Conservation (phyloP, 371 early-diverging fungal genomes). For the Mortierella sp. region DNA sequence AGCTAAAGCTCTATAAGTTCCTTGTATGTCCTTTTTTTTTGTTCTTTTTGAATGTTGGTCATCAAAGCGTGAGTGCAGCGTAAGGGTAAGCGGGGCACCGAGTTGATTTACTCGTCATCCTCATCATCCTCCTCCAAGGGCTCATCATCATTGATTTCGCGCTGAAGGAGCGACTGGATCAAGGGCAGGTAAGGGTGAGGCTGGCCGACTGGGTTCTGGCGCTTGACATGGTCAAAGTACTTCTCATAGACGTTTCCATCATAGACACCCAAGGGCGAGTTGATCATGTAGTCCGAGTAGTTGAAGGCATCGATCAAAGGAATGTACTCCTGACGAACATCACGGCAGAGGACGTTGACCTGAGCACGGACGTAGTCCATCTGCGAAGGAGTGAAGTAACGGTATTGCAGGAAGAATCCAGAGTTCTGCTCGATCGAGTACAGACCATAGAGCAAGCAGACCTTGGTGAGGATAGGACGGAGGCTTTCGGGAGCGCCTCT, state of each 20-base stretch:
- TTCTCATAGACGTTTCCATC: conserved; percentile 91
- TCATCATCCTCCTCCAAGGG: conserved; percentile 65
- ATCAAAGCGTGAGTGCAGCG: too few species aligned
- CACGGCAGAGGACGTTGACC: conserved; percentile 76
- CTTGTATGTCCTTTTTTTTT: too few species aligned
- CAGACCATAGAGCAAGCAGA: conserved; percentile 86
- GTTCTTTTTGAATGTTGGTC: too few species aligned
- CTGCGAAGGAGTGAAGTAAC: conserved; percentile 83
- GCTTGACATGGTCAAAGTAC: conserved; percentile 87
- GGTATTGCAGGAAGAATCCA: conserved; percentile 88
- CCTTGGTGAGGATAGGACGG: conserved; percentile 65
- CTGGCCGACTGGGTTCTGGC: conserved; percentile 77
- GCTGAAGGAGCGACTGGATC: conserved; percentile 84
- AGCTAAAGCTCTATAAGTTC: too few species aligned
- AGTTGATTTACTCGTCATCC: conserved; percentile 57
- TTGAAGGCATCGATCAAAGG: conserved; percentile 90
- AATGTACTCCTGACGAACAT: conserved; percentile 84
- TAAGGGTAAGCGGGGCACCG: too few species aligned
- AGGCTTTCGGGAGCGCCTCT: conserved; percentile 61
- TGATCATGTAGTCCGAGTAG: conserved; percentile 86
- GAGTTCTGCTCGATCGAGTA: conserved; percentile 86
- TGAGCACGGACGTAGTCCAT: conserved; percentile 70
- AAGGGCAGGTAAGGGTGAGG: conserved; percentile 84
- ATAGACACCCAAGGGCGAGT: conserved; percentile 88
- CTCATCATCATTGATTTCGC: conserved; percentile 65